Percentiles rank a stretch among this genome's conserved stretches.
Conservation (phyloP, 495 filamentous ascomycete species). For the Penicillium cinerascens region DNA sequence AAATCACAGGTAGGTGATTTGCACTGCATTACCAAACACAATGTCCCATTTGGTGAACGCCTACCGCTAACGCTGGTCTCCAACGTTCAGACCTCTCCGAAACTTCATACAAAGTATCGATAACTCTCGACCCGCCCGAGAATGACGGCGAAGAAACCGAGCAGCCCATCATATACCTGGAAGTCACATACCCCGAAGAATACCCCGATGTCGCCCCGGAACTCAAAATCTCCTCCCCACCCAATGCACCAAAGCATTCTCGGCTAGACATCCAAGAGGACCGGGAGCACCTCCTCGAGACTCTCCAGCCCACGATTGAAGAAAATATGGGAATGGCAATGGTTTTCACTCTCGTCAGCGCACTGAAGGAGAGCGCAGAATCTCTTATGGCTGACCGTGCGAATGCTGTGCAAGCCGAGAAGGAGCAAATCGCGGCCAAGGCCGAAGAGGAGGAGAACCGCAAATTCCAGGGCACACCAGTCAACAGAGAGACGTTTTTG, state of each 20-base stretch:
- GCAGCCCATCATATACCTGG: conserved; percentile 60
- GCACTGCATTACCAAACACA: background rate
- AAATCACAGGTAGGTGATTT: conserved; percentile 72
- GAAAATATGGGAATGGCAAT: conserved; percentile 98
- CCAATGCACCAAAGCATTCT: conserved; percentile 62
- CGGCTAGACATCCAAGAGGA: conserved; percentile 65
- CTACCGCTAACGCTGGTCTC: conserved; percentile 4
- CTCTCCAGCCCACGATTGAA: conserved; percentile 65
- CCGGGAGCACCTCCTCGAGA: conserved; percentile 63
- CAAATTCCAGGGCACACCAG: conserved; percentile 90
- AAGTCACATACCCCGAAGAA: conserved; percentile 76
- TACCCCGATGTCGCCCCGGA: conserved; percentile 85
- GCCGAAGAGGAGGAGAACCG: conserved; percentile 89
- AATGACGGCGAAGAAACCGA: conserved; percentile 53
- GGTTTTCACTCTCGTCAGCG: conserved; percentile 85
- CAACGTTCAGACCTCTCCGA: conserved; percentile 70
- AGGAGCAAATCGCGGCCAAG: conserved; percentile 63
- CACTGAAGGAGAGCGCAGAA: conserved; percentile 86
- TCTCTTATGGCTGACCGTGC: conserved; percentile 68
- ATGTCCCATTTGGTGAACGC: background rate
- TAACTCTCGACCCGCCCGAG: conserved; percentile 70
- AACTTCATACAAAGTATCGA: conserved; percentile 76
- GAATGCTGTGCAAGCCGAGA: conserved; percentile 53
- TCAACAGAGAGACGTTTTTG: conserved; percentile 79
- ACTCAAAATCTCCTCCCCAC: conserved; percentile 69